Conservation (phyloP, 495 filamentous ascomycete species). For the Daldinia vernicosa region DNA sequence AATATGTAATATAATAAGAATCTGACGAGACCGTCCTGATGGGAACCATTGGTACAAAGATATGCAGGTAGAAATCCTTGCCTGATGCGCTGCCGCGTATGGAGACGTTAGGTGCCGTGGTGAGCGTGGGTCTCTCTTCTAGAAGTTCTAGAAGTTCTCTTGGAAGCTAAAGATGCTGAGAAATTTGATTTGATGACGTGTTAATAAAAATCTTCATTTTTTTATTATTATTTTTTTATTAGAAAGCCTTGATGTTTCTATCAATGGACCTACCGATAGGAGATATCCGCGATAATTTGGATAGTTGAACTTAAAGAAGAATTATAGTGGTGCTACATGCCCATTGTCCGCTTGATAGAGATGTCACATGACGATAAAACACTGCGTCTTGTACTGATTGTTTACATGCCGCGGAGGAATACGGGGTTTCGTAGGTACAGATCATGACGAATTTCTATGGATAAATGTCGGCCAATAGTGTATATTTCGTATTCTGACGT, state of each 20-base stretch:
- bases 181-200: not conserved
- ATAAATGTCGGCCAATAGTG: not conserved
- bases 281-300: not conserved
- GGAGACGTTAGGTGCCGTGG: not conserved
- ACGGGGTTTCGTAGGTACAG: not conserved
- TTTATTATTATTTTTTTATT: too few species aligned
- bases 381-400: constrained; percentile 26
- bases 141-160: not conserved
- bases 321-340: constrained; percentile 1
- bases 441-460: constrained; percentile 6
- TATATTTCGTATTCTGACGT: not conserved
- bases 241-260: too few species aligned
- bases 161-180: not conserved
- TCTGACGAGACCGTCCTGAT: constrained; percentile 1
- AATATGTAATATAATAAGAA: not conserved
- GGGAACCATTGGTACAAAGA: not conserved
- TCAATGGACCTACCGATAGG: not conserved
- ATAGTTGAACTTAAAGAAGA: constrained; percentile 5
- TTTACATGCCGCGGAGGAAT: constrained; percentile 11
- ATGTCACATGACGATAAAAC: constrained; percentile 37
- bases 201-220: not conserved
- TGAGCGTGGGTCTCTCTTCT: not conserved
- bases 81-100: not conserved
- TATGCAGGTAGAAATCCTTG: not conserved
- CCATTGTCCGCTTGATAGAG: constrained; percentile 20